Evolutionary conservation across 2,329 filamentous ascomycete species (phyloP).

Genomic region (Aspergillus vadensis): DNA sequence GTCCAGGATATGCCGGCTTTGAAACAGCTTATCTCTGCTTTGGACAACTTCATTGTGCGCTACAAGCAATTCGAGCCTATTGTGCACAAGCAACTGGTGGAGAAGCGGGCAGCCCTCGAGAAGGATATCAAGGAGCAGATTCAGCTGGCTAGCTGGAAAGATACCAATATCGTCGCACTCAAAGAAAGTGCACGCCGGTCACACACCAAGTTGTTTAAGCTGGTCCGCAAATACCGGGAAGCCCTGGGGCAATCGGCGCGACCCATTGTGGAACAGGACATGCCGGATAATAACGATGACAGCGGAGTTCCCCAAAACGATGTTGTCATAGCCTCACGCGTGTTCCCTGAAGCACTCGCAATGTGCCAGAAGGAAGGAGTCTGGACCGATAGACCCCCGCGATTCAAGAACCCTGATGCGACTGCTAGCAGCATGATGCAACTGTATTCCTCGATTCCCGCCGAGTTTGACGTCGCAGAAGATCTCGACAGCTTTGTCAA

Average conservation of each 20-base stretch:
- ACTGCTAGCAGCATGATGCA: constrained; percentile 75
- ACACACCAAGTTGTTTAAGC: constrained; percentile 86
- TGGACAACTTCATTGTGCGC: constrained; percentile 76
- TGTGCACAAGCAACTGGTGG: constrained; percentile 65
- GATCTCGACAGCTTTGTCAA: constrained; percentile 69
- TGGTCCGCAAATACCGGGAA: constrained; percentile 85
- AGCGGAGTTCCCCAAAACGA: constrained; percentile 21
- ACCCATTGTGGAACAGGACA: constrained; percentile 49
- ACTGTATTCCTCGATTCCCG: constrained; percentile 57
- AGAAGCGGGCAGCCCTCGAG: constrained; percentile 74
- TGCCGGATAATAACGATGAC: constrained; percentile 38
- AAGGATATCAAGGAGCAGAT: constrained; percentile 93
- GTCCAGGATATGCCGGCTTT: constrained; percentile 61
- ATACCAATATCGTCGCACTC: constrained; percentile 89
- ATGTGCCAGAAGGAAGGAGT: constrained; percentile 32
- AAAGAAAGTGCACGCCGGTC: constrained; percentile 87
- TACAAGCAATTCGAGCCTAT: constrained; percentile 70
- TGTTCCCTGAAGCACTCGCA: constrained; percentile 35
- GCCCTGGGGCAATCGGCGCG: constrained; percentile 76
- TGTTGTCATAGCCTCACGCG: constrained; percentile 18
- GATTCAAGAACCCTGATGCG: constrained; percentile 69
- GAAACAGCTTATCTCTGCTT: constrained; percentile 60
- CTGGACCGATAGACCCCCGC: constrained; percentile 55
- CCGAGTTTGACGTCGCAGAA: constrained; percentile 58
- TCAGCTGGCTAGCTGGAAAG: constrained; percentile 93